Evolutionary conservation across 1,139 yeast genomes (phyloP).

Genomic region (Wickerhamomyces sp.): DNA sequence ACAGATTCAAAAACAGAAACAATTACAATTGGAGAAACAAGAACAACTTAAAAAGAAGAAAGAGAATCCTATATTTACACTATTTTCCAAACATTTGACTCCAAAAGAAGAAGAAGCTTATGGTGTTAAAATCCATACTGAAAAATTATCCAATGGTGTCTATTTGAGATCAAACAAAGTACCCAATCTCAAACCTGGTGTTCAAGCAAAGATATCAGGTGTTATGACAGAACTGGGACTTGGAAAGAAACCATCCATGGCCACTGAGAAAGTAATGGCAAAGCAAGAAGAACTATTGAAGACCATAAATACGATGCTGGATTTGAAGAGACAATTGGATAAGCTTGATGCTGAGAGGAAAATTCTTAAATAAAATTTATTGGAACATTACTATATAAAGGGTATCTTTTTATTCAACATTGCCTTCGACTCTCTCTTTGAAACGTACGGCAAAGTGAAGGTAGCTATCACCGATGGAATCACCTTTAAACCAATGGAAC

Average conservation of each 20-base stretch:
- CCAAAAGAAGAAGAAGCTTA: constrained; percentile 80
- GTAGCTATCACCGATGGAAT: no score
- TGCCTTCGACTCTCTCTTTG: no score
- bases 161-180: constrained; percentile 68
- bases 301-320: constrained; percentile 68
- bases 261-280: constrained; percentile 74
- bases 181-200: constrained; percentile 58
- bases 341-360: constrained; percentile 77
- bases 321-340: constrained; percentile 82
- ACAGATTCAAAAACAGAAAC: constrained; percentile 26
- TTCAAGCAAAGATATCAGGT: constrained; percentile 71
- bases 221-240: constrained; percentile 74
- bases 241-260: constrained; percentile 78
- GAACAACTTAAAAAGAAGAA: constrained; percentile 31
- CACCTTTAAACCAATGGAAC: constrained; percentile 1
- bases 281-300: constrained; percentile 75
- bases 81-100: constrained; percentile 52
- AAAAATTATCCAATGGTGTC: constrained; percentile 70
- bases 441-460: no score
- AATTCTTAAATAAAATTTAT: constrained; percentile 43
- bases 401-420: no score
- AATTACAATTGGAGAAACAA: constrained; percentile 26
- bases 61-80: constrained; percentile 30
- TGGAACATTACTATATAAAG: no score
- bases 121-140: constrained; percentile 80